Evolutionary conservation across 495 filamentous ascomycete species (phyloP).

Genomic region (Penicillium herquei): DNA sequence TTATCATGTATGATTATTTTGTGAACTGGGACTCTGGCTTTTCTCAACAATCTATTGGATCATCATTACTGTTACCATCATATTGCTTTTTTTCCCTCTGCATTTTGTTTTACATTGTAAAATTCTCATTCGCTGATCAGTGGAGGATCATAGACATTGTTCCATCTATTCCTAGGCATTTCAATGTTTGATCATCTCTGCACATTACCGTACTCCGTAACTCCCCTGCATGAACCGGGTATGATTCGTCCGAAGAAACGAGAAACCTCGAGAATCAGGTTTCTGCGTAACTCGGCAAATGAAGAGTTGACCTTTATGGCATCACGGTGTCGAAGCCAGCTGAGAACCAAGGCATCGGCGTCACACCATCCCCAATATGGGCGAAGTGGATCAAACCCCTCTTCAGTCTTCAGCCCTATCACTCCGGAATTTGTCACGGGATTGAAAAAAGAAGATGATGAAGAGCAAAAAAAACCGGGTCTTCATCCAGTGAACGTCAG

Average conservation of each 20-base stretch:
- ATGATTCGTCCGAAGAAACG: not conserved
- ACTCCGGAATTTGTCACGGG: not conserved
- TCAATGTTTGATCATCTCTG: too few species aligned
- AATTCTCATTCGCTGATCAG: too few species aligned
- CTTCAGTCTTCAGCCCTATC: conserved; percentile 11
- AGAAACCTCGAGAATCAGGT: not conserved
- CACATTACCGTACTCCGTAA: too few species aligned
- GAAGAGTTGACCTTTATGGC: not conserved
- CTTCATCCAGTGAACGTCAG: conserved; percentile 17
- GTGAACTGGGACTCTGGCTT: not conserved
- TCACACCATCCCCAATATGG: not conserved
- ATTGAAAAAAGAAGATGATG: not conserved
- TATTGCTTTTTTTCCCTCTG: too few species aligned
- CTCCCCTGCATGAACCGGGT: too few species aligned
- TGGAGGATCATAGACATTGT: too few species aligned
- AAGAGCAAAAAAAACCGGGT: not conserved
- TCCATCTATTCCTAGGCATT: too few species aligned
- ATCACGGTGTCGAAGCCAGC: not conserved
- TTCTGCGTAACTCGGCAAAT: not conserved
- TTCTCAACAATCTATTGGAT: too few species aligned
- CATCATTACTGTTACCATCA: too few species aligned
- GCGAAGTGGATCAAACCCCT: not conserved
- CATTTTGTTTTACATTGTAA: too few species aligned
- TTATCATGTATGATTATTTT: conserved; percentile 15
- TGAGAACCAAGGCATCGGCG: not conserved